phyloP scores from a whole-genome alignment of 1,139 yeast genomes.

The Saccharomycopsis hybrid region DNA sequence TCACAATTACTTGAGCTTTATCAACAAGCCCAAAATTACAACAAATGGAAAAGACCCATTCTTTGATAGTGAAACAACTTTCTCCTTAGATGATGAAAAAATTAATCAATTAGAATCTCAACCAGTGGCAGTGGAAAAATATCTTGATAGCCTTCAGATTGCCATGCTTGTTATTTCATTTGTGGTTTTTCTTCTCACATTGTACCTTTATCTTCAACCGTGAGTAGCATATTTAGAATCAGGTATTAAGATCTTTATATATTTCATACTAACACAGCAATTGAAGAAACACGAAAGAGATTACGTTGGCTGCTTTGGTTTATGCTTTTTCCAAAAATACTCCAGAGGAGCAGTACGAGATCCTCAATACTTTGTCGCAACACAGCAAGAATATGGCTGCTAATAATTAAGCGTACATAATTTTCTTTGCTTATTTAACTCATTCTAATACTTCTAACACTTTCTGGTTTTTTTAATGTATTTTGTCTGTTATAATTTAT shows the following conservation, averaged over 20 bases:
- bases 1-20: too few species aligned
- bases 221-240: not conserved
- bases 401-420: too few species aligned
- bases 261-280: too few species aligned
- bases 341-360: not conserved
- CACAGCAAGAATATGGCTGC: too few species aligned
- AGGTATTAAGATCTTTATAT: not conserved
- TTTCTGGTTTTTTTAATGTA: too few species aligned
- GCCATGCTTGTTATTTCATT: not conserved
- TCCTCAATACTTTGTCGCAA: not conserved
- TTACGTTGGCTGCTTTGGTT: not conserved
- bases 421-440: too few species aligned
- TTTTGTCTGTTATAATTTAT: too few species aligned
- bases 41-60: too few species aligned
- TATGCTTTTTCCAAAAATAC: not conserved
- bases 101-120: not conserved
- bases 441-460: too few species aligned
- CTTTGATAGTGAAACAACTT: too few species aligned
- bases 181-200: not conserved
- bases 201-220: conserved; percentile 1
- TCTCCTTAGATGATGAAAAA: too few species aligned
- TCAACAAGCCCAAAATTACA: too few species aligned
- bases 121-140: not conserved
- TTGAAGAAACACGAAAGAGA: not conserved
- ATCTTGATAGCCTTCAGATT: conserved; percentile 1